These are phyloP conservation scores for Brassica napus DNA, from an alignment of 345 rosid species.

Conservation along the genomic window DNA sequence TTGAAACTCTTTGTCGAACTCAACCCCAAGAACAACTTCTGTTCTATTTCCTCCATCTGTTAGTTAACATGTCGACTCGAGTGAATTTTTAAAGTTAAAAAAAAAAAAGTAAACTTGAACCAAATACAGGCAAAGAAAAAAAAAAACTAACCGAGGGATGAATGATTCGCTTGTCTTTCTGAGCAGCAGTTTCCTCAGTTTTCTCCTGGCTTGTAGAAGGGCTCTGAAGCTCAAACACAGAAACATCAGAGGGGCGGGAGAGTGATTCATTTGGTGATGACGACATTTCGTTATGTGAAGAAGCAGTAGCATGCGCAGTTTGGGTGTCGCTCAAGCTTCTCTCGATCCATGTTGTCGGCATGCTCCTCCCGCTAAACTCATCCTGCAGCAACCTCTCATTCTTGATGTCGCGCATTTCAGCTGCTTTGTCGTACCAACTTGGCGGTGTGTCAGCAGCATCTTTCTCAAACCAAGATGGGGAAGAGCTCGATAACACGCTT, in stretches of 20 bases:
- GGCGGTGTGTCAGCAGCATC: slow-evolving; percentile 45
- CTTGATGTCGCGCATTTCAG: slow-evolving; percentile 41
- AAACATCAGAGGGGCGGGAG: slow-evolving; percentile 11
- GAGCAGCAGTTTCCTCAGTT: slow-evolving; percentile 32
- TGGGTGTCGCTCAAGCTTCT: slow-evolving; percentile 35
- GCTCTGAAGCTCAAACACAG: slow-evolving; percentile 43
- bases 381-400: slow-evolving; percentile 23
- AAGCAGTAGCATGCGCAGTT: slow-evolving; percentile 17
- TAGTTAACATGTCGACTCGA: neutral
- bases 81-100: too few species aligned
- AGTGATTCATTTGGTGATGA: slow-evolving; percentile 49
- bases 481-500: slow-evolving; percentile 40
- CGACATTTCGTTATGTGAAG: slow-evolving; percentile 25
- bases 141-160: slow-evolving; percentile 44
- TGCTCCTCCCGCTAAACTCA: slow-evolving; percentile 31
- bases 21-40: slow-evolving; percentile 26
- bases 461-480: slow-evolving; percentile 43
- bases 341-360: slow-evolving; percentile 43
- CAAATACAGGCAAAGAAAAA: neutral
- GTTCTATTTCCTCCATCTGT: slow-evolving; percentile 54
- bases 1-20: slow-evolving; percentile 50
- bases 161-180: slow-evolving; percentile 42
- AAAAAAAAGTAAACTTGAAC: neutral
- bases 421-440: slow-evolving; percentile 42
- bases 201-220: slow-evolving; percentile 31